Percentiles rank a stretch among this genome's conserved stretches.
These are phyloP conservation scores for Rhynchosporium agropyri DNA, from an alignment of 2,329 filamentous ascomycete genomes.

Conservation along the genomic window DNA sequence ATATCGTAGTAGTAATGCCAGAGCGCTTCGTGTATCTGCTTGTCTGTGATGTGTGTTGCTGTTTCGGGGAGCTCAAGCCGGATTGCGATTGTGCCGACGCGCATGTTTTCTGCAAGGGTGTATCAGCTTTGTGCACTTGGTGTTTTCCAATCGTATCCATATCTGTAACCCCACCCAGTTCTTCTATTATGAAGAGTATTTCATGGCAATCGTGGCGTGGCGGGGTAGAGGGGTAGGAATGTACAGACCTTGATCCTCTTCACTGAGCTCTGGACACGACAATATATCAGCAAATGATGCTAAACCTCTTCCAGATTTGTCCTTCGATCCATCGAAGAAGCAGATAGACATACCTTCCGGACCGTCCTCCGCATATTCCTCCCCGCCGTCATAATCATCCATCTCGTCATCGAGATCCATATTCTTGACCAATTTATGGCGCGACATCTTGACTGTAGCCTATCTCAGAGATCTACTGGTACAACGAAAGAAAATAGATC, in stretches of 20 bases:
- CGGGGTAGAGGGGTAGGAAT: slow-evolving; percentile 16
- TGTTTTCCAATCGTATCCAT: neutral
- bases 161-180: too few species aligned
- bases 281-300: slow-evolving; percentile 15
- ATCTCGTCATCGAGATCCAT: slow-evolving; percentile 51
- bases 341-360: slow-evolving; percentile 34
- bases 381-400: slow-evolving; percentile 54
- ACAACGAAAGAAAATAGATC: neutral
- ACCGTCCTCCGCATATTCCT: slow-evolving; percentile 47
- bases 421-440: slow-evolving; percentile 46
- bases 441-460: slow-evolving; percentile 43
- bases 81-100: slow-evolving; percentile 67
- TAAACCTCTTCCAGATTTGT: neutral
- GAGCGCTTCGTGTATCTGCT: slow-evolving; percentile 83
- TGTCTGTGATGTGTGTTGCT: slow-evolving; percentile 55
- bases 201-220: neutral
- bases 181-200: too few species aligned
- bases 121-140: neutral
- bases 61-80: slow-evolving; percentile 64
- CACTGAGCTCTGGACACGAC: slow-evolving; percentile 37
- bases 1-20: slow-evolving; percentile 98
- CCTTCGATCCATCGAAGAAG: neutral
- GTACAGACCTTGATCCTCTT: slow-evolving; percentile 42
- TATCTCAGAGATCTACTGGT: neutral
- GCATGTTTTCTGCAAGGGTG: slow-evolving; percentile 55